These are phyloP conservation scores for Lentinula sp. DNA, from an alignment of 768 basidiomycete genomes.

Conservation along the genomic window DNA sequence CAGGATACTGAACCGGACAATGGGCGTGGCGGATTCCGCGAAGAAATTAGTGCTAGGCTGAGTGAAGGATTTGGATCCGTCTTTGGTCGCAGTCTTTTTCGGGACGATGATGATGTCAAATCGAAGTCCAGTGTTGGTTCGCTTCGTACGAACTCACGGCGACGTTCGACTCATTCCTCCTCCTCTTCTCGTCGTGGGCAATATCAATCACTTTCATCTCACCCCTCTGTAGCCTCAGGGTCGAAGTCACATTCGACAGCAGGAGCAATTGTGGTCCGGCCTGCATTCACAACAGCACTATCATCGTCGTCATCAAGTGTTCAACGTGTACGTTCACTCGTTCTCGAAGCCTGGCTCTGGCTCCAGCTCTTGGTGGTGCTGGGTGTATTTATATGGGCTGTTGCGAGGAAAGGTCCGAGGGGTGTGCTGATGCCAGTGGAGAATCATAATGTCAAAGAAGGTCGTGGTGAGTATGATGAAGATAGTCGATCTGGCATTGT, in stretches of 20 bases:
- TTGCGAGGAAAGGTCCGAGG: slow-evolving; percentile 74
- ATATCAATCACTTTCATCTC: too few relatives aligned
- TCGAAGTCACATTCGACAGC: background rate
- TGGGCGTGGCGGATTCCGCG: background rate
- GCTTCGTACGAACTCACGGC: background rate
- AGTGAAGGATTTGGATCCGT: background rate
- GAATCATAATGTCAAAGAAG: slow-evolving; percentile 27
- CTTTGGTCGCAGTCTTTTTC: background rate
- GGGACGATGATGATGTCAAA: background rate
- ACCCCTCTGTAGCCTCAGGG: background rate
- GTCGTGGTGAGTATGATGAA: background rate
- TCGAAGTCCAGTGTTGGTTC: background rate
- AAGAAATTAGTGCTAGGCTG: background rate
- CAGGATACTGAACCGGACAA: background rate
- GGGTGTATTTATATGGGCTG: slow-evolving; percentile 71
- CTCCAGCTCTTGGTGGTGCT: slow-evolving; percentile 74
- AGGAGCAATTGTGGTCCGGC: background rate
- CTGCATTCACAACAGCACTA: too few relatives aligned
- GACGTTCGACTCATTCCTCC: background rate
- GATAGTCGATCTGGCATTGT: background rate
- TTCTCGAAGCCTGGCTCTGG: slow-evolving; percentile 82
- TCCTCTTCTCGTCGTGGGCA: background rate
- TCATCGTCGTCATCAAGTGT: background rate
- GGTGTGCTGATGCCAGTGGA: slow-evolving; percentile 38
- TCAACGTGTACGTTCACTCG: slow-evolving; percentile 4